Evolutionary conservation across 2,329 filamentous ascomycete species (phyloP).

Genomic region (Fusarium sp.): DNA sequence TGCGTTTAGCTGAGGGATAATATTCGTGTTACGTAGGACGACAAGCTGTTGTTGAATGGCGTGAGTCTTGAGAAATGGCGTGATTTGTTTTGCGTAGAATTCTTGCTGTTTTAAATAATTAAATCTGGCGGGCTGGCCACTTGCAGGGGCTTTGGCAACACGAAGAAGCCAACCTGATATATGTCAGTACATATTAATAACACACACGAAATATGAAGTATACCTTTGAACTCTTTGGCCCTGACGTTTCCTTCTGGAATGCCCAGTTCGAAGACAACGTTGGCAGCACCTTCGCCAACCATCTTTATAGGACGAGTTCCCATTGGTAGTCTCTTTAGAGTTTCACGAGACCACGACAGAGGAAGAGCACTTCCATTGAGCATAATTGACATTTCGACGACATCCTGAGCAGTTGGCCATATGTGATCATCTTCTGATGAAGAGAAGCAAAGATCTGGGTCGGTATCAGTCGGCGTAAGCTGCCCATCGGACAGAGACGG

Average conservation of each 20-base stretch:
- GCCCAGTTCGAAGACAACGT: constrained; percentile 76
- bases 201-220: constrained; percentile 25
- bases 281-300: constrained; percentile 78
- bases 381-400: constrained; percentile 46
- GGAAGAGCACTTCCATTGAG: constrained; percentile 42
- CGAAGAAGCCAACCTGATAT: constrained; percentile 52
- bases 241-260: constrained; percentile 51
- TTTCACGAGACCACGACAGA: constrained; percentile 42
- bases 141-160: constrained; percentile 53
- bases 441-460: constrained; percentile 42
- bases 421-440: constrained; percentile 41
- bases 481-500: constrained; percentile 46
- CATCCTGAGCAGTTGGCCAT: constrained; percentile 46
- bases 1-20: constrained; percentile 62
- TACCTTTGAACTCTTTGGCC: constrained; percentile 52
- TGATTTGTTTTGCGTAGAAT: constrained; percentile 52
- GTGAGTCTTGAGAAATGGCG: constrained; percentile 51
- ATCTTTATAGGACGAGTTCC: constrained; percentile 54
- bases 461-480: constrained; percentile 45
- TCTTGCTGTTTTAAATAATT: constrained; percentile 55
- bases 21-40: constrained; percentile 51
- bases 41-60: constrained; percentile 55
- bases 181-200: constrained; percentile 26
- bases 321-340: constrained; percentile 50
- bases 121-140: constrained; percentile 49